These are phyloP conservation scores for Venturia asperata DNA, from an alignment of 2,329 filamentous ascomycete genomes.

Conservation along the genomic window DNA sequence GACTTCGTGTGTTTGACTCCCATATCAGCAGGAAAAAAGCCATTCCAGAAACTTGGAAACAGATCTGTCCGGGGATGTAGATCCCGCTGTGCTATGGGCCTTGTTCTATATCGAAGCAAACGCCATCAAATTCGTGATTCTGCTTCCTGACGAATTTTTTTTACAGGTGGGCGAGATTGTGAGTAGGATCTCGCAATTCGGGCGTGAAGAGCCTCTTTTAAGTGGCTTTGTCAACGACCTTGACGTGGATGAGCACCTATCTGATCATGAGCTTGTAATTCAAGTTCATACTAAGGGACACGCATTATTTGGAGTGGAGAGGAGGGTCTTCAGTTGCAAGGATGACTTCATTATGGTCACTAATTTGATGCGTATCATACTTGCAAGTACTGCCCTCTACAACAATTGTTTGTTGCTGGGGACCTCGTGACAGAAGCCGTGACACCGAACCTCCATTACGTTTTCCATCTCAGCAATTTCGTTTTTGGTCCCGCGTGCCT, in stretches of 20 bases:
- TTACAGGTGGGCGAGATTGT: neutral
- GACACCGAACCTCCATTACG: no score
- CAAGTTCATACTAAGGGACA: conserved; percentile 45
- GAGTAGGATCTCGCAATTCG: conserved; percentile 23
- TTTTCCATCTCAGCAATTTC: no score
- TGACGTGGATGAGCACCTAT: conserved; percentile 25
- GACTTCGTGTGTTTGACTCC: conserved; percentile 21
- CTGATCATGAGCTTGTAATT: neutral
- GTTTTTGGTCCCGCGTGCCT: no score
- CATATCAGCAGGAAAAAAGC: conserved; percentile 28
- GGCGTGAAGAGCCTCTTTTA: conserved; percentile 22
- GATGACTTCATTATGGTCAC: no score
- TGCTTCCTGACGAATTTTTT: conserved; percentile 35
- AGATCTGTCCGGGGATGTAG: neutral
- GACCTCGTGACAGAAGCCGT: no score
- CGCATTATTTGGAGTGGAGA: conserved; percentile 39
- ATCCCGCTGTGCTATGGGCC: conserved; percentile 25
- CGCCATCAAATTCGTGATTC: conserved; percentile 35
- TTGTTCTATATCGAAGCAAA: conserved; percentile 35
- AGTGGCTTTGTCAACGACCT: conserved; percentile 23
- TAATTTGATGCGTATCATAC: no score
- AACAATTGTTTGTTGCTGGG: no score
- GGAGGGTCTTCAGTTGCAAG: no score
- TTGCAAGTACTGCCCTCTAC: no score
- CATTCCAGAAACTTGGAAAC: conserved; percentile 20